phyloP scores from a whole-genome alignment of 1,139 yeast species.

The Pneumocystis murina region DNA sequence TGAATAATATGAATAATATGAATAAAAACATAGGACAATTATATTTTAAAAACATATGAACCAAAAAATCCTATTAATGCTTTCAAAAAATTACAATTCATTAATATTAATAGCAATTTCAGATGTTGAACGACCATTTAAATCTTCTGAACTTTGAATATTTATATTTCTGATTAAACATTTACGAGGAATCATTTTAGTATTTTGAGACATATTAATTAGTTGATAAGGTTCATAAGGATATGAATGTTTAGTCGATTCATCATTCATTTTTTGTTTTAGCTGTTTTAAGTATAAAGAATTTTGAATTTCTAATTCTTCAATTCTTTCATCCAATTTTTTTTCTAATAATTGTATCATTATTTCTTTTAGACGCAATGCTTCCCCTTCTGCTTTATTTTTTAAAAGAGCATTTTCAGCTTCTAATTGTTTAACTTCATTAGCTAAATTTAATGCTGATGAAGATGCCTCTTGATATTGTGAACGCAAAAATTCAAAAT shows the following conservation, averaged over 20 bases:
- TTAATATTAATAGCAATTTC: neutral
- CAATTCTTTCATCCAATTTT: slow-evolving; percentile 1
- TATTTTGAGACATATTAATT: neutral
- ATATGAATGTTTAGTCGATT: neutral
- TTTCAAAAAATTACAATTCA: neutral
- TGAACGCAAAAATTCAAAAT: neutral
- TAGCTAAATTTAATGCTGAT: neutral
- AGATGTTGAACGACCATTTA: neutral
- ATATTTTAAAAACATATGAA: neutral
- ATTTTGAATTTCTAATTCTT: slow-evolving; percentile 2
- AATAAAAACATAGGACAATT: neutral
- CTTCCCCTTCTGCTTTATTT: neutral
- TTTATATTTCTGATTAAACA: neutral
- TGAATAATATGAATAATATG: neutral
- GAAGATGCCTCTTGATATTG: slow-evolving; percentile 1
- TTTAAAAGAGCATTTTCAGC: neutral
- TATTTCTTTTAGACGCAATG: neutral
- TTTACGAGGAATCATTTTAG: neutral
- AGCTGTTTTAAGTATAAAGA: slow-evolving; percentile 4
- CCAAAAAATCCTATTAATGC: neutral
- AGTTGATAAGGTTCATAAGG: neutral
- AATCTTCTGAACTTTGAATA: neutral
- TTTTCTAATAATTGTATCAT: neutral
- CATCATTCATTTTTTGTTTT: neutral
- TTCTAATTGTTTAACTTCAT: neutral